Percentiles rank a stretch among this genome's conserved stretches.
These are phyloP conservation scores for Ceratocystis huliohia DNA, from an alignment of 2,329 filamentous ascomycete genomes.

Conservation along the genomic window DNA sequence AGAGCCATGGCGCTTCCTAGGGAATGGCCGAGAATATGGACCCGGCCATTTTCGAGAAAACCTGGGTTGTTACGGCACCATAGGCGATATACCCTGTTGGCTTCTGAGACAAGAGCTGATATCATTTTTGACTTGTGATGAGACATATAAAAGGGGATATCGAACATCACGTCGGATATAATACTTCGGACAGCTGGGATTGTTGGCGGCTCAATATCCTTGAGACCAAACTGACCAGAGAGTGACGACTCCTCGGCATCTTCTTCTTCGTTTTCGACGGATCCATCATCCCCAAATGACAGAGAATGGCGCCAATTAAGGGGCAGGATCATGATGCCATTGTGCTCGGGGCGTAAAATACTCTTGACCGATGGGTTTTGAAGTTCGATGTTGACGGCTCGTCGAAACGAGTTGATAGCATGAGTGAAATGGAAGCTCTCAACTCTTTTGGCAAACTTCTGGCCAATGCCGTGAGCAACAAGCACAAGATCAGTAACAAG, in stretches of 20 bases:
- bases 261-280: conserved; percentile 42
- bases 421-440: conserved; percentile 97
- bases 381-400: conserved; percentile 75
- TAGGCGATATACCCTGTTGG: conserved; percentile 86
- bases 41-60: conserved; percentile 66
- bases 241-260: conserved; percentile 40
- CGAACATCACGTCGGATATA: conserved; percentile 95
- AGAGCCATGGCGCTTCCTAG: conserved; percentile 89
- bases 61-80: conserved; percentile 92
- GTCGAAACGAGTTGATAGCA: conserved; percentile 79
- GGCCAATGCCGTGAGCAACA: conserved; percentile 89
- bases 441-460: conserved; percentile 87
- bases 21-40: conserved; percentile 87
- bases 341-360: conserved; percentile 58
- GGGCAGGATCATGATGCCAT: conserved; percentile 85
- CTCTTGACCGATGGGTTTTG: conserved; percentile 60
- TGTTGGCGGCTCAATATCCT: conserved; percentile 83
- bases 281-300: conserved; percentile 70
- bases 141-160: conserved; percentile 95
- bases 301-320: conserved; percentile 87
- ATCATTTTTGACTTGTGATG: conserved; percentile 95
- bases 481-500: conserved; percentile 78
- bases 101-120: conserved; percentile 72
- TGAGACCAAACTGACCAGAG: conserved; percentile 44
- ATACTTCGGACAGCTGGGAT: conserved; percentile 87